Evolutionary conservation across 495 filamentous ascomycete genomes (phyloP), one percentile per base, ranked within the genome.

Genomic region (Podospora conica): DNA sequence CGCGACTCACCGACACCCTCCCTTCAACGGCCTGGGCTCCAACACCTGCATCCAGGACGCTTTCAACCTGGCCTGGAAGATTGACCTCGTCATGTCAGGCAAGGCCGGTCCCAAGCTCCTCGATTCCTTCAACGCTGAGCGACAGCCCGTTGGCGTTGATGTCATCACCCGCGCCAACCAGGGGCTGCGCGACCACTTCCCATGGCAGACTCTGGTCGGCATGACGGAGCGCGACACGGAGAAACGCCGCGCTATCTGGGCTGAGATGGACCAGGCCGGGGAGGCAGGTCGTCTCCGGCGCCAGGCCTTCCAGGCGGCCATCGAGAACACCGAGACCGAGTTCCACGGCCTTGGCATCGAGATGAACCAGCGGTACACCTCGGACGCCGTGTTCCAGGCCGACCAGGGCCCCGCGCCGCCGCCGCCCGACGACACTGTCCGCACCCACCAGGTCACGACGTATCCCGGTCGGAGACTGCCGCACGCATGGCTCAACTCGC

Each of bases 31-130:
- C 0, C 71, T 83, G 6, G 82, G 82, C 2, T 76, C 73, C 11
- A 84, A 82, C 60, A 82, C 81, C 0, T 83, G 81, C 60, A 80
- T 83, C 22, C 73, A 78, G 53, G 82, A 84, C 61, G 82, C 81
- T 0, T 79, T 74, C 68, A 83, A 84, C 66, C 74, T 84, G 11
- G 79, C 82, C 11, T 83, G 80, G 81, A 83, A 83, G 68, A 65
- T 82, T 4, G 71, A 73, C 48, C 73, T 74, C 28, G 80, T 81
- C 28, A 71, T 79, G 63, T 73, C 76, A 0, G 74, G 77, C 23
- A 61, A 65, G 53, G 78, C 78, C 0, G 66, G 63, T 0, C 33
- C 63, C 1, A 10, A 25, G 28, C 61, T 82, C 0, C 71, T 81
- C n/a, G 66, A 67, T 18, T 74, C 75, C 1, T 80, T 74, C 67